A percentile compares a stretch with the other conserved stretches of the same genome.
phyloP scores from a whole-genome alignment of 768 basidiomycete genomes.

The Calocera cornea region DNA sequence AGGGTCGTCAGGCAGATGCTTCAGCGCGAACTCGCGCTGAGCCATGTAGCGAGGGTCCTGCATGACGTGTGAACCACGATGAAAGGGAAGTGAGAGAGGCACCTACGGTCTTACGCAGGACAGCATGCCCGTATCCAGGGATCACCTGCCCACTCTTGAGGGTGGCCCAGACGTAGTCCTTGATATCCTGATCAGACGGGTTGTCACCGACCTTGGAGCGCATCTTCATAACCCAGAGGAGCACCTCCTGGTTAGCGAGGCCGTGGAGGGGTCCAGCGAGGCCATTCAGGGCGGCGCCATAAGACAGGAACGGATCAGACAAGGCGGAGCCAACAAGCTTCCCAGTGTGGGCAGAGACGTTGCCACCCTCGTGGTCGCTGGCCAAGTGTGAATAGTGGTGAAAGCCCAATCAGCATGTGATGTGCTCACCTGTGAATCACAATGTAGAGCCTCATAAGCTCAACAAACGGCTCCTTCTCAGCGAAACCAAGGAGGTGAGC shows the following conservation, averaged over 20 bases:
- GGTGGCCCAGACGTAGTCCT: constrained; percentile 89
- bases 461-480: constrained; percentile 75
- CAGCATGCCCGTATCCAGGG: constrained; percentile 82
- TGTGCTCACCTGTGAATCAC: constrained; percentile 72
- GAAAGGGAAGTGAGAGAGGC: constrained; percentile 7
- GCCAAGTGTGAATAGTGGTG: not conserved
- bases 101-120: constrained; percentile 56
- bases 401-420: not conserved
- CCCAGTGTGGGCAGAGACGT: constrained; percentile 90
- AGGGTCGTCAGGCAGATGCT: constrained; percentile 74
- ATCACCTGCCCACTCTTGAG: constrained; percentile 88
- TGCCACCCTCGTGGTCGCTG: constrained; percentile 95
- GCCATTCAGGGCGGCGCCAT: constrained; percentile 84
- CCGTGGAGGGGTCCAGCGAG: constrained; percentile 92
- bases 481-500: constrained; percentile 84
- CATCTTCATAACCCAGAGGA: constrained; percentile 91
- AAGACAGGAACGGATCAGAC: constrained; percentile 94
- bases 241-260: constrained; percentile 93
- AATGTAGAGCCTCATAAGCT: constrained; percentile 89
- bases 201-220: constrained; percentile 74
- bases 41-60: constrained; percentile 81
- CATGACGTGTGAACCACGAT: constrained; percentile 30
- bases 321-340: constrained; percentile 90
- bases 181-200: constrained; percentile 74
- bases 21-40: constrained; percentile 77